Percentiles rank a stretch among this genome's conserved stretches.
These are phyloP conservation scores for Phytophthora pisi DNA, from an alignment of 352 stramenopile genomes.

Conservation along the genomic window DNA sequence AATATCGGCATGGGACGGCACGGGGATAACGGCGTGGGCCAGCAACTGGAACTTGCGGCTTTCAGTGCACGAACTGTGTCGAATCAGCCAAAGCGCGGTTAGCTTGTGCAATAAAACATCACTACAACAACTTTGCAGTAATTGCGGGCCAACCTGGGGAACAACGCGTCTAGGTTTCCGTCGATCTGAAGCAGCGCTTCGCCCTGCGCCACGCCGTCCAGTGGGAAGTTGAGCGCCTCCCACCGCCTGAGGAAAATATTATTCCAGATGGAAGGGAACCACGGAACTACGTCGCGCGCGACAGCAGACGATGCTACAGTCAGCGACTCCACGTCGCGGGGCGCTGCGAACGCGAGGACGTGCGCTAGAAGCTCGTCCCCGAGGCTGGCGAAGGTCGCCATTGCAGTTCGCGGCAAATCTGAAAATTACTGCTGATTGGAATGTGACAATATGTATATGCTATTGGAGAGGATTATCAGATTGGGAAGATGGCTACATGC, in stretches of 20 bases:
- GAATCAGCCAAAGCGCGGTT: slow-evolving; percentile 5
- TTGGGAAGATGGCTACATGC: slow-evolving; percentile 16
- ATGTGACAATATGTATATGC: slow-evolving; percentile 14
- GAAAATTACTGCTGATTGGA: slow-evolving; percentile 14
- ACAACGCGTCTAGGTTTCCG: slow-evolving; percentile 42
- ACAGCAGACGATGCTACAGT: slow-evolving; percentile 58
- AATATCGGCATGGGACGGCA: slow-evolving; percentile 71
- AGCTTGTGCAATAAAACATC: not conserved
- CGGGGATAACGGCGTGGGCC: slow-evolving; percentile 62
- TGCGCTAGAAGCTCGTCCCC: slow-evolving; percentile 61
- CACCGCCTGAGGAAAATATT: slow-evolving; percentile 63
- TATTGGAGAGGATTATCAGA: slow-evolving; percentile 26
- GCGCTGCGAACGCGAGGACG: slow-evolving; percentile 42
- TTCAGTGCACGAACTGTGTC: slow-evolving; percentile 47
- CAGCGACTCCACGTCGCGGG: slow-evolving; percentile 62
- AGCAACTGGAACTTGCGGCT: slow-evolving; percentile 79
- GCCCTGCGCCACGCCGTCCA: slow-evolving; percentile 33
- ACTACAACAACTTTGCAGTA: not conserved
- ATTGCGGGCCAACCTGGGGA: slow-evolving; percentile 43
- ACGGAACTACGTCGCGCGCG: slow-evolving; percentile 48
- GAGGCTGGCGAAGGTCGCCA: slow-evolving; percentile 38
- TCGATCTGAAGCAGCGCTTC: slow-evolving; percentile 43
- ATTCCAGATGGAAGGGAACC: slow-evolving; percentile 65
- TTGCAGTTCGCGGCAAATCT: slow-evolving; percentile 7
- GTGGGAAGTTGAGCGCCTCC: slow-evolving; percentile 64